Evolutionary conservation across 2,329 filamentous ascomycete genomes (phyloP), one percentile per base, ranked within the genome.

Genomic region (Didymella keratinophila): DNA sequence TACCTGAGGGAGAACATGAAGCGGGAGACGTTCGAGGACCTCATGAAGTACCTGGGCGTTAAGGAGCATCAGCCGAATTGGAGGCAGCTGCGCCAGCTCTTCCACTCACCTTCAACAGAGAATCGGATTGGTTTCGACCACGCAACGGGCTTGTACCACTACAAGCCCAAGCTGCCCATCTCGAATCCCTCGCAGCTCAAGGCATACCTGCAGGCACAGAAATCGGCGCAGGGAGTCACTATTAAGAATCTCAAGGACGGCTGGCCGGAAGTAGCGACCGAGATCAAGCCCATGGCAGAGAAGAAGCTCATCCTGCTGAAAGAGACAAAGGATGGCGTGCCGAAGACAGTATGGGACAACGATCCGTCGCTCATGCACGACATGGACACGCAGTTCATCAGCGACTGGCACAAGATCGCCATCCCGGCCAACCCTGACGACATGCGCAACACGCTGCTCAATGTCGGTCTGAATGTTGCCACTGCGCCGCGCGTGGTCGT

Each of bases 191-290:
- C 89, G 37, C 87, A 93, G 68, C 85, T 99, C 53, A 86, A 96
- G 53, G 86, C 85, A 54, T 90, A 92, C 73, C 85, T 99, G 30
- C 93, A 97, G 78, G 83, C 84, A 52, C 93, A 93, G 78, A 87
- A 86, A 51, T 93, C 93, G 58, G 91, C 92, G 1, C 87, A 89
- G 64, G 92, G 92, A 12, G 86, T 98, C 53, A 84, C 84, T 36
- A 92, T 98, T 62, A 93, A 92, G 76, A 93, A 97, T 70, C 85
- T 99, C 61, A 96, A 97, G 78, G 95, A 99, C 75, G 95, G 95
- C 63, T 99, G 95, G 95, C 88, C 89, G 23, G 89, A 89, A 69
- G 96, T 92, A 71, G 88, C 93, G 60, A 86, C 89, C 20, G 86
- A 90, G 10, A 90, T 99, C 74, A 86, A 90, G 62, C 83, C 86